Base-by-base conservation (phyloP, 2,329 filamentous ascomycete species). In the Dactylellina leptospora region DNA sequence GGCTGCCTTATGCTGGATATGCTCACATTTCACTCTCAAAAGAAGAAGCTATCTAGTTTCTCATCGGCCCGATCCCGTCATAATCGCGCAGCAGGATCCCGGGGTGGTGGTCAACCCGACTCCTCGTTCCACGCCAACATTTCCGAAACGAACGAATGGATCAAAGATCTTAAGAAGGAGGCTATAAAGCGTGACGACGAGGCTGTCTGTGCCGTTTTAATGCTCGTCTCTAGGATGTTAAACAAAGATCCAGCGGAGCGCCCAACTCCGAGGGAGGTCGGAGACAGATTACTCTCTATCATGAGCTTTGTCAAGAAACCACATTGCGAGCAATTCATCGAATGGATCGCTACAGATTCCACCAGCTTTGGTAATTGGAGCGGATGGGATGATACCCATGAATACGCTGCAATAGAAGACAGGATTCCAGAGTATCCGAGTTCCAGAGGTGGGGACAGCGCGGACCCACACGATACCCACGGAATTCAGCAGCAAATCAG, bases 1-100 rank as follows among this genome's bases (percentile, higher is more conserved):
- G 90, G 86, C 8, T 90, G 89, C 78, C 83, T 92, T 55, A 89
- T 89, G 71, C 81, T 92, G 13, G 90, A 93, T 74, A 84, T 92
- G 27, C 77, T 92, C 18, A 87, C 87, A 20, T 87, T 90, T 76
- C 81, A 90, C 64, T 79, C 91, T 70, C 90, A 90, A 78, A 87
- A 88, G 75, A 86, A 87, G 58, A 83, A 85, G 0, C 47, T 68
- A 4, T 84, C 85, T 53, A 85, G 87, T 23, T 91, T 92, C 76
- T 82, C 86, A 30, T 83, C 86, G 22, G 87, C 90, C 77, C 87
- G 90, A 4, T 84, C 86, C 0, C 84, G 85, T 2, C 88, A 87
- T 77, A 86, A 89, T 77, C 75, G 66, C 4, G 80, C 40, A 79
- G 83, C 11, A 0, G 69, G 69, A 6, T 73, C 69, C 8, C 81